These are phyloP conservation scores for Microstegium vimineum DNA, from an alignment of 176 grass and related monocot species.

Conservation along the genomic window DNA sequence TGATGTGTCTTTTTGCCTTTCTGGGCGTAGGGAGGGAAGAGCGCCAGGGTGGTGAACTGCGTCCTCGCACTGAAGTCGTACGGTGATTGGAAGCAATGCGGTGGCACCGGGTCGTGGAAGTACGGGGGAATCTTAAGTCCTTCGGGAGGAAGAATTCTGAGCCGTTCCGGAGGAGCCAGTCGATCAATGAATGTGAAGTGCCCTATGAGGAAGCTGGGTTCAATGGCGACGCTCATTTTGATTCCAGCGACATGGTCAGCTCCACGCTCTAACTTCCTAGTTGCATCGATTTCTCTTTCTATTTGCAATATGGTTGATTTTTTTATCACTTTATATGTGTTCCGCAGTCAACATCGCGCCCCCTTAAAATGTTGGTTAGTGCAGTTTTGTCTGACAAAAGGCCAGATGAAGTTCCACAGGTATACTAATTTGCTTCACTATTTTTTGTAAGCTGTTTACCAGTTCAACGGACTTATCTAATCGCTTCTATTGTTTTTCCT, in stretches of 20 bases:
- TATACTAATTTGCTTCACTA: constrained; percentile 32
- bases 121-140: constrained; percentile 74
- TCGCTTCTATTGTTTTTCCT: background rate
- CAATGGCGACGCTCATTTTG: constrained; percentile 45
- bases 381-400: constrained; percentile 83
- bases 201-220: constrained; percentile 44
- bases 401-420: constrained; percentile 96
- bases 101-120: constrained; percentile 82
- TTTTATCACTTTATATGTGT: background rate
- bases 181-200: constrained; percentile 62
- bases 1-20: constrained; percentile 47
- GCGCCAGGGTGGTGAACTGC: constrained; percentile 88
- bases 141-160: constrained; percentile 83
- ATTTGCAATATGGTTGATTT: constrained; percentile 8
- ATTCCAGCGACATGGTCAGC: constrained; percentile 72
- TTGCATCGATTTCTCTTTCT: constrained; percentile 16
- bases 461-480: constrained; percentile 7
- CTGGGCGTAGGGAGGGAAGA: constrained; percentile 89
- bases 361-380: constrained; percentile 81
- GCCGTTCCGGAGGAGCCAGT: constrained; percentile 65
- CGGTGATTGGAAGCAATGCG: constrained; percentile 92
- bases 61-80: constrained; percentile 90
- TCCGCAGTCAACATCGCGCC: constrained; percentile 59
- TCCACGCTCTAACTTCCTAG: background rate
- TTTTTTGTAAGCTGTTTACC: constrained; percentile 9